These are phyloP conservation scores for Tillandsia fasciculata DNA, from an alignment of 176 grass and related monocot species.

Conservation along the genomic window DNA sequence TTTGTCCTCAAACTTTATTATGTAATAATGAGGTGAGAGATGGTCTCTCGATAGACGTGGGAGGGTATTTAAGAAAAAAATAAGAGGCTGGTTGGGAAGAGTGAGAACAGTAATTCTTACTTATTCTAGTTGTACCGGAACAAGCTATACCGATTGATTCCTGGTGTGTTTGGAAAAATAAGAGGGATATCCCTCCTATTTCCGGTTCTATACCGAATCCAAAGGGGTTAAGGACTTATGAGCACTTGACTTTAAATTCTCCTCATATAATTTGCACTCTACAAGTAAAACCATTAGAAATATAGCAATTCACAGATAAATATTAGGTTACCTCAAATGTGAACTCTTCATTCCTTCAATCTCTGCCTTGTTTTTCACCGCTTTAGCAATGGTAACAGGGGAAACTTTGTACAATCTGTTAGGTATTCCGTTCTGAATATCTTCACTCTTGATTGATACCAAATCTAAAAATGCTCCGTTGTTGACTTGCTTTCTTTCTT, in stretches of 20 bases:
- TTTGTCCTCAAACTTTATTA: too few species aligned
- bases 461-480: slow-evolving; percentile 11
- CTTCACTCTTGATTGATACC: slow-evolving; percentile 5
- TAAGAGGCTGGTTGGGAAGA: too few species aligned
- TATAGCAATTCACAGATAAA: slow-evolving; percentile 3
- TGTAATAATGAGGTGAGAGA: too few species aligned
- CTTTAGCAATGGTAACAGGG: slow-evolving; percentile 64
- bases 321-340: slow-evolving; percentile 66
- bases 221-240: slow-evolving; percentile 10
- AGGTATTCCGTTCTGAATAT: slow-evolving; percentile 24
- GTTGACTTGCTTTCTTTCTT: slow-evolving; percentile 16
- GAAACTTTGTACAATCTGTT: slow-evolving; percentile 57
- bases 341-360: slow-evolving; percentile 77
- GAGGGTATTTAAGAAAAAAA: too few species aligned
- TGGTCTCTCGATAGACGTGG: too few species aligned
- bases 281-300: not conserved
- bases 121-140: too few species aligned
- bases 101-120: too few species aligned
- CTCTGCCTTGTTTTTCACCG: slow-evolving; percentile 86
- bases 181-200: too few species aligned
- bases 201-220: too few species aligned
- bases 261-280: not conserved
- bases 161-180: too few species aligned
- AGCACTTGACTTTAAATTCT: slow-evolving; percentile 2
- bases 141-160: too few species aligned